Evolutionary conservation across 306 rosid species (phyloP).

Genomic region (Cucumis sativus): DNA sequence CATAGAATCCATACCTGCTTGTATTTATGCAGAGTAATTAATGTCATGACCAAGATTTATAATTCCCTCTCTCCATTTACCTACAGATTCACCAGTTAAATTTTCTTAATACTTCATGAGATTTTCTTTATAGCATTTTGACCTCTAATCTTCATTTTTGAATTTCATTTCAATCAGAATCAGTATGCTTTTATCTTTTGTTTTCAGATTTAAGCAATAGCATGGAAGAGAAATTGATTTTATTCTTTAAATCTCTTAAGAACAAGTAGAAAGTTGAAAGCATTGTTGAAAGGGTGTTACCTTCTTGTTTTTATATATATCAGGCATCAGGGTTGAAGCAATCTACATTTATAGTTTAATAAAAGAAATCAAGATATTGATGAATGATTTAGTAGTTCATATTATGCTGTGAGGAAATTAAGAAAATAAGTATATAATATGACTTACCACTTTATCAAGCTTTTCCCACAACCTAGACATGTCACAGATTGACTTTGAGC

Average conservation of each 20-base stretch:
- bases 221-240: neutral
- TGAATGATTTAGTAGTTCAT: neutral
- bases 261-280: neutral
- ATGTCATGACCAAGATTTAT: neutral
- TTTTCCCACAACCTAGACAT: constrained; percentile 51
- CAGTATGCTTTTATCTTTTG: neutral
- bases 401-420: neutral
- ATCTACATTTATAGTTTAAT: constrained; percentile 26
- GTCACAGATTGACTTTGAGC: constrained; percentile 61
- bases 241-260: neutral
- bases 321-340: constrained; percentile 61
- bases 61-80: neutral
- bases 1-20: constrained; percentile 65
- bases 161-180: neutral
- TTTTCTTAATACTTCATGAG: neutral
- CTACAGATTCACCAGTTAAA: neutral
- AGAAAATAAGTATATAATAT: neutral
- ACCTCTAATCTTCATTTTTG: neutral
- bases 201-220: neutral
- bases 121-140: neutral
- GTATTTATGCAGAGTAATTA: neutral
- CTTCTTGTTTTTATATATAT: constrained; percentile 34
- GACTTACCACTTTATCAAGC: constrained; percentile 52
- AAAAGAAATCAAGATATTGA: neutral
- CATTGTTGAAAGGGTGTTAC: constrained; percentile 12